Evolutionary conservation across 176 grass and related monocot genomes (phyloP).

Genomic region (Pontederia paniculata): DNA sequence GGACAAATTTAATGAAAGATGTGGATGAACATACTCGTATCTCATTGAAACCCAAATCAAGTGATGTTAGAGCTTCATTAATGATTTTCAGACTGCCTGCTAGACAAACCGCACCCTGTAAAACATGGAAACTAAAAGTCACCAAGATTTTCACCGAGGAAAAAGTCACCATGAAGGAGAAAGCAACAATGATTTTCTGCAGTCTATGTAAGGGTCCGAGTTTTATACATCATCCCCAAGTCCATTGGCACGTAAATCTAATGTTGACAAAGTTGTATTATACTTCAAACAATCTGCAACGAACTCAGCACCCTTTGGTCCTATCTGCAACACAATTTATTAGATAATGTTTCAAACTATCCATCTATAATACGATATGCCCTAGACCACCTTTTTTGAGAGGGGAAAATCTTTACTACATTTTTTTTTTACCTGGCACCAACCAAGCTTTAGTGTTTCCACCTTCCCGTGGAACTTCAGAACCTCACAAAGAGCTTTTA

Average conservation of each 20-base stretch:
- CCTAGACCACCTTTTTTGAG: too few species aligned
- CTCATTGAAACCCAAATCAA: slow-evolving; percentile 98
- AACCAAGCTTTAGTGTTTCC: slow-evolving; percentile 87
- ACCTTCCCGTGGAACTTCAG: slow-evolving; percentile 88
- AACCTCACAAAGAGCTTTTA: slow-evolving; percentile 67
- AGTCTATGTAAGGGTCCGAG: background rate
- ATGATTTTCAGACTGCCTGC: slow-evolving; percentile 91
- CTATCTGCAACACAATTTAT: slow-evolving; percentile 52
- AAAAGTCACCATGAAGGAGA: slow-evolving; percentile 16
- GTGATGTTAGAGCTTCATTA: slow-evolving; percentile 75
- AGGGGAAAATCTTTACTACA: too few species aligned
- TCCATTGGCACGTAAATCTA: slow-evolving; percentile 89
- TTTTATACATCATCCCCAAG: slow-evolving; percentile 76
- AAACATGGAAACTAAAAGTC: slow-evolving; percentile 16
- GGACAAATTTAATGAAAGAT: background rate
- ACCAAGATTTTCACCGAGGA: slow-evolving; percentile 10
- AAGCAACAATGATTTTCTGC: background rate
- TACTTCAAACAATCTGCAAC: slow-evolving; percentile 96
- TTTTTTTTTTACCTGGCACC: slow-evolving; percentile 98
- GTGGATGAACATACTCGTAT: slow-evolving; percentile 49
- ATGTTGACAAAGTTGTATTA: slow-evolving; percentile 63
- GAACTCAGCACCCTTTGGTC: slow-evolving; percentile 60
- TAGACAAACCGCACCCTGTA: slow-evolving; percentile 82
- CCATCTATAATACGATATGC: background rate
- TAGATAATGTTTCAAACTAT: background rate